Evolutionary conservation across 208 protist genomes (phyloP), one percentile per base, ranked within the genome.

Genomic region (Endotrypanum monterogeii): DNA sequence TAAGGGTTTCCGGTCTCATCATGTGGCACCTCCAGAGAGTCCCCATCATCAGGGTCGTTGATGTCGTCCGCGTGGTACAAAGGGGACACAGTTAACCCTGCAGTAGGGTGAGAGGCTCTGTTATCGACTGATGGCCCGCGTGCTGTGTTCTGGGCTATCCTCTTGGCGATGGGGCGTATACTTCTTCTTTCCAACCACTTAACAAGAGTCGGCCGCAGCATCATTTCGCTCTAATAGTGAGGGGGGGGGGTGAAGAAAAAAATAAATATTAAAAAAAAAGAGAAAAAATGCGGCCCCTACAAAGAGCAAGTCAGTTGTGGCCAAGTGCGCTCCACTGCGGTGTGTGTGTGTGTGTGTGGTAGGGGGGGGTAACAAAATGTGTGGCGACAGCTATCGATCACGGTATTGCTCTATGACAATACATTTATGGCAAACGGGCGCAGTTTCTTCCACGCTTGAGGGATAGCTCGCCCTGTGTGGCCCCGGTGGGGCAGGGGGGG

Each of bases 101-200:
- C 50, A 5, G 70, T 20, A 11, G 52, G 35, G 37, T 39, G 46
- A 14, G 54, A 32, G 18, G 70, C 48, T 32, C n/a, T 44, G 44
- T 56, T 51, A 46, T 25, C 11, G 35, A 25, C 28, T 28, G 74
- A 44, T 44, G 60, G 48, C 0, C 74, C 67, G 30, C 65, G 35
- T 30, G 35, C 37, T 12, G 62, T 23, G 16, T 25, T 6, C 28
- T 74, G 71, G 20, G 63, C 41, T 0, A 76, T 72, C 60, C 76
- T 85, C 23, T 74, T 71, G 73, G 82, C 82, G n/a, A 86, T 57
- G 44, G 81, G 81, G 1, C 84, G 80, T 39, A 66, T 62, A 1
- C 41, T 48, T 58, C 62, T 79, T 32, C 70, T 67, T 37, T 75
- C 76, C 61, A 88, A 67, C 80, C 74, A 75, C 6, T 57, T 57